Percentiles rank a stretch among this genome's conserved stretches.
Evolutionary conservation across 768 basidiomycete genomes (phyloP).

Genomic region (Hirschioporus abietinus): DNA sequence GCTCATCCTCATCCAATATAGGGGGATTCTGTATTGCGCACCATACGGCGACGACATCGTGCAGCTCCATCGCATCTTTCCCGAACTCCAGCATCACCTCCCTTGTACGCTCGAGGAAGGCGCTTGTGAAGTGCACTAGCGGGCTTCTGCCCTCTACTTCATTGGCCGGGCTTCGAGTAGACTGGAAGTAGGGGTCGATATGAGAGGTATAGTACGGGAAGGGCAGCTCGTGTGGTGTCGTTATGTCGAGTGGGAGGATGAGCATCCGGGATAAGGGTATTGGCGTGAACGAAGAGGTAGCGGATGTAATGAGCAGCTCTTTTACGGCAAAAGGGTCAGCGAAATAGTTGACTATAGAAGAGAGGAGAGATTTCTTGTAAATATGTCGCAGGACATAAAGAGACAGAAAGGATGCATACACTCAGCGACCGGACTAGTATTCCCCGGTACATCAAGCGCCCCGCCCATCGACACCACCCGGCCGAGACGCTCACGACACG

Average conservation of each 20-base stretch:
- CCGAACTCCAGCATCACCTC: constrained; percentile 77
- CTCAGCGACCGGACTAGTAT: constrained; percentile 75
- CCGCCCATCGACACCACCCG: constrained; percentile 93
- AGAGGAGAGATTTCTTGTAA: no score
- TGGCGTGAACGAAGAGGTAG: constrained; percentile 27
- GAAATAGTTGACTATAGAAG: constrained; percentile 77
- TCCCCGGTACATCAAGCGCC: constrained; percentile 86
- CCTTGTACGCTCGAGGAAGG: constrained; percentile 69
- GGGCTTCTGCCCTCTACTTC: constrained; percentile 31
- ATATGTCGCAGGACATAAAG: no score
- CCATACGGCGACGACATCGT: constrained; percentile 89
- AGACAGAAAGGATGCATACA: constrained; percentile 43
- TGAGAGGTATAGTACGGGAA: constrained; percentile 54
- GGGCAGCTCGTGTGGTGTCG: constrained; percentile 71
- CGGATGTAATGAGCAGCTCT: constrained; percentile 40
- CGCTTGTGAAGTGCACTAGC: constrained; percentile 70
- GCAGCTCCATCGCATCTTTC: constrained; percentile 83
- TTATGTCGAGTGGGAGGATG: constrained; percentile 76
- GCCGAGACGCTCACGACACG: constrained; percentile 55
- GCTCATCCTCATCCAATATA: constrained; percentile 21
- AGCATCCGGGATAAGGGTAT: constrained; percentile 64
- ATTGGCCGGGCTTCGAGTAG: constrained; percentile 42
- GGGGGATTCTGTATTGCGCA: constrained; percentile 74
- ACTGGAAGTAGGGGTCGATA: constrained; percentile 60
- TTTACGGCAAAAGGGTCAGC: constrained; percentile 85